Conservation (phyloP, 805 yeast genomes). For the Yueomyces sinensis region DNA sequence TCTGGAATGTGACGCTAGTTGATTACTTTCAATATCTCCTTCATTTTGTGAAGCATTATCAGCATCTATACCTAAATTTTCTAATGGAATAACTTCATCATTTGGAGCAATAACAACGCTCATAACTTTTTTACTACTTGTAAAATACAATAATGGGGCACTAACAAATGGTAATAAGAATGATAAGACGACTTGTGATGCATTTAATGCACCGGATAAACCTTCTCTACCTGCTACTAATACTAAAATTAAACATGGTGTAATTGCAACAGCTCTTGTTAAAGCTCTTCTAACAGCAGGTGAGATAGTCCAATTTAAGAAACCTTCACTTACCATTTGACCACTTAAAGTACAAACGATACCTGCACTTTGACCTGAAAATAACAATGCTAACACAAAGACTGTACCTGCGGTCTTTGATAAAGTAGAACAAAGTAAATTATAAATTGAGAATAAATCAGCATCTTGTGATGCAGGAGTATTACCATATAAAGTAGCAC, state of each 20-base stretch:
- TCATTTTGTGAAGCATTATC: background rate
- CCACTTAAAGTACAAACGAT: constrained; percentile 92
- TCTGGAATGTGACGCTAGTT: too few relatives aligned
- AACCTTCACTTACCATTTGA: constrained; percentile 91
- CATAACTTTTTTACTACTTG: constrained; percentile 59
- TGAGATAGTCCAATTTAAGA: constrained; percentile 63
- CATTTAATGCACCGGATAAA: constrained; percentile 60
- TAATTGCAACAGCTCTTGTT: constrained; percentile 73
- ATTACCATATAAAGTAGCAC: constrained; percentile 60
- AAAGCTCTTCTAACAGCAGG: constrained; percentile 72
- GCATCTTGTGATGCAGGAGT: constrained; percentile 54
- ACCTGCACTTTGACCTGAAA: constrained; percentile 88
- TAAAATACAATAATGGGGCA: constrained; percentile 77
- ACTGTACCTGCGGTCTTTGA: constrained; percentile 72
- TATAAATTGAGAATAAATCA: constrained; percentile 72
- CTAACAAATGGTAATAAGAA: constrained; percentile 73
- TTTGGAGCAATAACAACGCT: constrained; percentile 25
- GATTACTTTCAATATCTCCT: too few relatives aligned
- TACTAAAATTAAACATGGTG: constrained; percentile 73
- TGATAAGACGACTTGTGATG: constrained; percentile 74
- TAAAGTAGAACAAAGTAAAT: constrained; percentile 43
- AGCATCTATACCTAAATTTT: constrained; percentile 2
- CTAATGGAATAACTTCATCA: constrained; percentile 2
- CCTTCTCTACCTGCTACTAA: constrained; percentile 72
- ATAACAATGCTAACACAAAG: constrained; percentile 72